These are phyloP conservation scores for Aquilaria yunnanensis DNA, from an alignment of 345 rosid species.

Conservation along the genomic window DNA sequence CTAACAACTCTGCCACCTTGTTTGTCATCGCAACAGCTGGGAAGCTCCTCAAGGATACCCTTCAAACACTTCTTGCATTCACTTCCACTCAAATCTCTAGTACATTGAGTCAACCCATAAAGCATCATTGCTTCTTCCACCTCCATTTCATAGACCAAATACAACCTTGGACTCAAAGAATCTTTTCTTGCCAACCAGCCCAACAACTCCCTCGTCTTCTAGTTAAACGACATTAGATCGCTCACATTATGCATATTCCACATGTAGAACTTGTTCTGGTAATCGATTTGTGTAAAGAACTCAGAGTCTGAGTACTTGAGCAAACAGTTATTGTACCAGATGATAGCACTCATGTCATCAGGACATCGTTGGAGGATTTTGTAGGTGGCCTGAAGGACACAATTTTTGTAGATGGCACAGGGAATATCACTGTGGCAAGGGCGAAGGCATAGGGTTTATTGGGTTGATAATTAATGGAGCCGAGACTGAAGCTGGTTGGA, in stretches of 20 bases:
- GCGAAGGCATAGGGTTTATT: constrained; percentile 34
- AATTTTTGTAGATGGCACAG: constrained; percentile 28
- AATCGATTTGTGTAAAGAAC: constrained; percentile 46
- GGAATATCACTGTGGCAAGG: constrained; percentile 53
- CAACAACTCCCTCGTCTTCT: constrained; percentile 30
- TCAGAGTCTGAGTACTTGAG: constrained; percentile 39
- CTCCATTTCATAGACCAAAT: constrained; percentile 31
- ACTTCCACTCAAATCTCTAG: constrained; percentile 33
- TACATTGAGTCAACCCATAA: constrained; percentile 53
- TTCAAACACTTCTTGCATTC: constrained; percentile 42
- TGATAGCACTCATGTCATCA: constrained; percentile 26
- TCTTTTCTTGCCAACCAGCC: constrained; percentile 19
- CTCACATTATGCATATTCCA: constrained; percentile 28
- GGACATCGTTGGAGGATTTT: constrained; percentile 41
- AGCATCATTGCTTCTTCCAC: constrained; percentile 15
- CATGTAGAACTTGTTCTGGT: constrained; percentile 23
- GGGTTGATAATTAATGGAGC: constrained; percentile 22
- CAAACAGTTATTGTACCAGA: constrained; percentile 51
- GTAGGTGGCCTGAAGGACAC: constrained; percentile 26
- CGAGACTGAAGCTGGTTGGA: constrained; percentile 10
- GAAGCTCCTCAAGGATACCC: constrained; percentile 33
- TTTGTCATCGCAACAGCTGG: constrained; percentile 50
- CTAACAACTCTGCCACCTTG: constrained; percentile 47
- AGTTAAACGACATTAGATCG: constrained; percentile 27
- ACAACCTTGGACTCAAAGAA: constrained; percentile 23